These are phyloP conservation scores for Rhynchosporium secalis DNA, from an alignment of 2,329 filamentous ascomycete species.

Conservation along the genomic window DNA sequence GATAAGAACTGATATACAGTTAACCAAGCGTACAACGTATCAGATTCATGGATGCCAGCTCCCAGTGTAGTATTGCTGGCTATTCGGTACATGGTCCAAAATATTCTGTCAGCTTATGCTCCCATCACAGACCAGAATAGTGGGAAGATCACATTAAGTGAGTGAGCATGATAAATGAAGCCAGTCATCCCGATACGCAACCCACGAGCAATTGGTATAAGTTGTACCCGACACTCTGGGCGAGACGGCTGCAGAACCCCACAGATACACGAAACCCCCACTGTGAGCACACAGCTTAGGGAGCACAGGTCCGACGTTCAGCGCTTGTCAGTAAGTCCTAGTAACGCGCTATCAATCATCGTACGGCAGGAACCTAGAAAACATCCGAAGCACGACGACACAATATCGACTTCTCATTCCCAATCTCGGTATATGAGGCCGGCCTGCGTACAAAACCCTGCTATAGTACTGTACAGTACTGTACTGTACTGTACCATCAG, in stretches of 20 bases:
- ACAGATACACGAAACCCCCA: conserved; percentile 1
- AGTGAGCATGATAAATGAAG: not conserved
- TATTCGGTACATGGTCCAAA: not conserved
- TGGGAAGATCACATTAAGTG: not conserved
- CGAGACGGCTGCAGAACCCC: conserved; percentile 8
- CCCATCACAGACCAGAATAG: not conserved
- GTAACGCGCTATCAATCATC: conserved; percentile 2
- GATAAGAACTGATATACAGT: too few relatives aligned
- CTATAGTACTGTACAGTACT: too few relatives aligned
- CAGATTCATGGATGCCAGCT: too few relatives aligned
- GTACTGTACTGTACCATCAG: too few relatives aligned
- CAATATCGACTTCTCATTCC: not conserved
- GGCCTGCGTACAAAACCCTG: too few relatives aligned
- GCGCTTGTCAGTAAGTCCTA: not conserved
- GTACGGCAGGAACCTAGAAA: not conserved
- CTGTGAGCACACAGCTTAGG: not conserved
- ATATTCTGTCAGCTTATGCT: not conserved
- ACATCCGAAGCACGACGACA: not conserved
- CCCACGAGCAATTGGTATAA: not conserved
- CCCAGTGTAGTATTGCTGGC: not conserved
- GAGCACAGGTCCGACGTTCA: not conserved
- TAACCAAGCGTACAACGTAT: too few relatives aligned
- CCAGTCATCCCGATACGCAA: not conserved
- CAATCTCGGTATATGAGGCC: not conserved
- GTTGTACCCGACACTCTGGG: conserved; percentile 2